Conservation (phyloP, 495 filamentous ascomycete genomes). For the Tricharina praecox region DNA sequence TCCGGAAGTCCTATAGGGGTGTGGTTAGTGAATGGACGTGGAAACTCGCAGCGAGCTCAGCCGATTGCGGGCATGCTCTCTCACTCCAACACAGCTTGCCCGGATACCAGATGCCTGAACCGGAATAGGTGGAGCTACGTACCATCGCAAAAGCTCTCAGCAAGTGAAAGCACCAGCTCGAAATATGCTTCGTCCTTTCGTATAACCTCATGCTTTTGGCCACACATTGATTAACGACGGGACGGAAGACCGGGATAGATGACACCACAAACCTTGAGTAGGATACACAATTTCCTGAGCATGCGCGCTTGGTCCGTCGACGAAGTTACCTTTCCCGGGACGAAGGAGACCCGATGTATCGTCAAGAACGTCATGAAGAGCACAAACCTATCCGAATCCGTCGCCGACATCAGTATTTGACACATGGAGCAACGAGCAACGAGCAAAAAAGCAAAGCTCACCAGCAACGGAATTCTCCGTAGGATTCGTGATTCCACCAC, state of each 20-base stretch:
- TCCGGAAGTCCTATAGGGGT: constrained; percentile 18
- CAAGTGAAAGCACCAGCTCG: constrained; percentile 22
- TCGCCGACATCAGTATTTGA: neutral
- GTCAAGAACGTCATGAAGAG: constrained; percentile 21
- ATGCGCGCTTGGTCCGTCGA: constrained; percentile 18
- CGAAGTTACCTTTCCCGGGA: constrained; percentile 8
- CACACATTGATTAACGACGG: neutral
- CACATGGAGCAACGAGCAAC: neutral
- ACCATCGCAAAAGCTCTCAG: constrained; percentile 24
- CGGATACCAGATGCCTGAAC: too few species aligned
- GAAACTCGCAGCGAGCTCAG: too few species aligned
- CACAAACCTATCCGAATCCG: constrained; percentile 11
- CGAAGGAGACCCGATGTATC: constrained; percentile 20
- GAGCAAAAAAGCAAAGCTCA: constrained; percentile 1
- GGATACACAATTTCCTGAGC: constrained; percentile 18
- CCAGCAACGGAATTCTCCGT: constrained; percentile 17
- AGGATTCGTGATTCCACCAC: neutral
- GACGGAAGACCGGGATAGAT: constrained; percentile 3
- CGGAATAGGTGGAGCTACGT: neutral
- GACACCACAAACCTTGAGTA: neutral
- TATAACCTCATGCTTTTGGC: constrained; percentile 23
- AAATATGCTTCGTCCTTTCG: constrained; percentile 20
- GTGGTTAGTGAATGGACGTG: neutral
- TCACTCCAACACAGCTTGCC: too few species aligned
- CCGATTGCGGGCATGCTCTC: too few species aligned